Evolutionary conservation across 768 basidiomycete genomes (phyloP).

Genomic region (Tricholomella constricta): DNA sequence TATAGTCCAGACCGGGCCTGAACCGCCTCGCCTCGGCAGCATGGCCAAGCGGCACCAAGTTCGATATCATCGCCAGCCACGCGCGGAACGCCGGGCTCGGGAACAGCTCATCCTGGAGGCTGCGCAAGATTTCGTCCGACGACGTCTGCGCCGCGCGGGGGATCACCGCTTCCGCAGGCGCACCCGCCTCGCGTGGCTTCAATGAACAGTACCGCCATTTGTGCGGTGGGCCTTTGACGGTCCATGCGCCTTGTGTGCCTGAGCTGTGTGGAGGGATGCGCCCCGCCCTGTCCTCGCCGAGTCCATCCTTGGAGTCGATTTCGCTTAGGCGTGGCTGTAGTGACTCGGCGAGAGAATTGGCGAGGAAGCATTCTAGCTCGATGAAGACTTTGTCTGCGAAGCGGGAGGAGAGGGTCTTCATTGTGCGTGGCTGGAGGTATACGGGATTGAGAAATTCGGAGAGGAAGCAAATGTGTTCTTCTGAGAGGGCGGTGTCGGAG

Average conservation of each 20-base stretch:
- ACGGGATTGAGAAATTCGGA: constrained; percentile 85
- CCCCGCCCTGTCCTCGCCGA: constrained; percentile 52
- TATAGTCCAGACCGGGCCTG: constrained; percentile 92
- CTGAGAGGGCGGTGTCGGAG: constrained; percentile 54
- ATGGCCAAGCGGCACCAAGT: constrained; percentile 71
- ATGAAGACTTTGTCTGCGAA: constrained; percentile 88
- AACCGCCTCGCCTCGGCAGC: constrained; percentile 84
- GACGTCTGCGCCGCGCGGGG: constrained; percentile 55
- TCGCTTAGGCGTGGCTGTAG: constrained; percentile 69
- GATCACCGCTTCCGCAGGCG: constrained; percentile 46
- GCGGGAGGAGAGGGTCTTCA: constrained; percentile 75
- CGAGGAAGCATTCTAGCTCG: constrained; percentile 86
- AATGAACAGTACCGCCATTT: constrained; percentile 92
- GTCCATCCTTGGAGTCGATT: constrained; percentile 64
- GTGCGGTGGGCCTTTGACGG: constrained; percentile 84
- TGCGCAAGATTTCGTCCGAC: constrained; percentile 61
- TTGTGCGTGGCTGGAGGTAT: constrained; percentile 82
- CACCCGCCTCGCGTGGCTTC: constrained; percentile 35
- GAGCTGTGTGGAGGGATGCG: constrained; percentile 68
- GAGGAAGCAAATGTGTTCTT: constrained; percentile 70
- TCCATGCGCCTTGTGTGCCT: constrained; percentile 66
- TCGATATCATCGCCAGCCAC: constrained; percentile 80
- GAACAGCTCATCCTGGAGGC: constrained; percentile 78
- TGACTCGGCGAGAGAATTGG: constrained; percentile 61
- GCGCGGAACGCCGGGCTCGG: constrained; percentile 81